Evolutionary conservation across 768 basidiomycete species (phyloP).

Genomic region (Lactifluus piperatus): DNA sequence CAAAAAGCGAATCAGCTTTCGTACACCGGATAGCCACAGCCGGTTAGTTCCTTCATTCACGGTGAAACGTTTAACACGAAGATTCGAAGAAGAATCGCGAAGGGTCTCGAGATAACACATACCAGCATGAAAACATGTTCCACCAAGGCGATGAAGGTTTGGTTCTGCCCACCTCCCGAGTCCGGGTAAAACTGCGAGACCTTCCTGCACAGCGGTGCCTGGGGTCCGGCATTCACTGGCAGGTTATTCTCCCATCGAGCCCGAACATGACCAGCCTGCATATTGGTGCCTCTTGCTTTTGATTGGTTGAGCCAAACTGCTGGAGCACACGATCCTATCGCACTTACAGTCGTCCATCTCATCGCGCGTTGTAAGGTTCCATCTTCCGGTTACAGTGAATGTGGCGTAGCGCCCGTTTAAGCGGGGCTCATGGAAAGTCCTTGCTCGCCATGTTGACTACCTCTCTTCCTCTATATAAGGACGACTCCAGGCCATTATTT

Average conservation of each 20-base stretch:
- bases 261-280: constrained; percentile 2
- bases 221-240: constrained; percentile 5
- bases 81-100: background rate
- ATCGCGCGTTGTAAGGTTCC: too few species aligned
- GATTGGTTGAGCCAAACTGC: too few species aligned
- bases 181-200: background rate
- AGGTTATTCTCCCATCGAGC: constrained; percentile 5
- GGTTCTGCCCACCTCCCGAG: too few species aligned
- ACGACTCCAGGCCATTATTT: too few species aligned
- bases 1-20: background rate
- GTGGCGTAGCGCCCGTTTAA: too few species aligned
- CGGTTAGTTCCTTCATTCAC: constrained; percentile 6
- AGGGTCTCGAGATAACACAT: background rate
- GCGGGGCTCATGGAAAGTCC: too few species aligned
- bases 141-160: background rate
- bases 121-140: background rate
- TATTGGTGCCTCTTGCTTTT: too few species aligned
- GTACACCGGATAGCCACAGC: background rate
- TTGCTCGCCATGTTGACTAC: too few species aligned
- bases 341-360: too few species aligned
- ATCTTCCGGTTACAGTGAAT: too few species aligned
- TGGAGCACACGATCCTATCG: too few species aligned
- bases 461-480: too few species aligned
- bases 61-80: background rate
- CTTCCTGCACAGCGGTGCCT: background rate